These are phyloP conservation scores for Neopestalotiopsis clavispora DNA, from an alignment of 2,329 filamentous ascomycete species.

Conservation along the genomic window DNA sequence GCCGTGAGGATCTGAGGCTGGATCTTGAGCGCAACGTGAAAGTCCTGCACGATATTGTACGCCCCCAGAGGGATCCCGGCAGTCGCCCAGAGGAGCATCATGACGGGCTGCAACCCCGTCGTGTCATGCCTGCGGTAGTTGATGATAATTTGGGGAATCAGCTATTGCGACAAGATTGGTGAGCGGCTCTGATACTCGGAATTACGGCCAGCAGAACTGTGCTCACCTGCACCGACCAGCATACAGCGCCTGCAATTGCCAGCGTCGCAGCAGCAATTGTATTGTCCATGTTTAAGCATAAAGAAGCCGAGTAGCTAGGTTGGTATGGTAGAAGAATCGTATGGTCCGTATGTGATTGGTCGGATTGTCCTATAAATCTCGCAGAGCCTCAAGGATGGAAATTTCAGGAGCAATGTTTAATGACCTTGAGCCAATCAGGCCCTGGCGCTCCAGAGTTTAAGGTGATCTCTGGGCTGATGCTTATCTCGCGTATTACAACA, in stretches of 20 bases:
- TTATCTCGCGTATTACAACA: not conserved
- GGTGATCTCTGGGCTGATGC: not conserved
- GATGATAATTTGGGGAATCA: conserved; percentile 72
- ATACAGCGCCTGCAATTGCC: conserved; percentile 40
- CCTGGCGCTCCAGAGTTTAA: not conserved
- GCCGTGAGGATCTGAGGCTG: conserved; percentile 49
- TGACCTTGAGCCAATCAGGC: not conserved
- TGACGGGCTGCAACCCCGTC: conserved; percentile 66
- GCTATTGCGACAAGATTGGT: conserved; percentile 39
- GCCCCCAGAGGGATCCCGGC: conserved; percentile 28
- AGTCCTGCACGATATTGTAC: conserved; percentile 48
- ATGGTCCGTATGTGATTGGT: not conserved
- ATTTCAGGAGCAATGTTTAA: not conserved
- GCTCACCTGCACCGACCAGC: conserved; percentile 68
- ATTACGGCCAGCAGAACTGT: not conserved
- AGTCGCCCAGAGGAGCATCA: conserved; percentile 67
- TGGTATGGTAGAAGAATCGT: not conserved
- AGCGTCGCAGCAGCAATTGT: not conserved
- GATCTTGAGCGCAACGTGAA: conserved; percentile 46
- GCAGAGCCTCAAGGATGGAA: not conserved
- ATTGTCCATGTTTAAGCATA: conserved; percentile 11
- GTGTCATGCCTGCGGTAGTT: conserved; percentile 72
- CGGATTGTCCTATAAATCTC: not conserved
- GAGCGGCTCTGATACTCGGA: not conserved
- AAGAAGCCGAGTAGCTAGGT: not conserved